Percentiles rank a stretch among this genome's conserved stretches.
phyloP scores from a whole-genome alignment of 2,329 filamentous ascomycete species.

The Talaromyces sp. region DNA sequence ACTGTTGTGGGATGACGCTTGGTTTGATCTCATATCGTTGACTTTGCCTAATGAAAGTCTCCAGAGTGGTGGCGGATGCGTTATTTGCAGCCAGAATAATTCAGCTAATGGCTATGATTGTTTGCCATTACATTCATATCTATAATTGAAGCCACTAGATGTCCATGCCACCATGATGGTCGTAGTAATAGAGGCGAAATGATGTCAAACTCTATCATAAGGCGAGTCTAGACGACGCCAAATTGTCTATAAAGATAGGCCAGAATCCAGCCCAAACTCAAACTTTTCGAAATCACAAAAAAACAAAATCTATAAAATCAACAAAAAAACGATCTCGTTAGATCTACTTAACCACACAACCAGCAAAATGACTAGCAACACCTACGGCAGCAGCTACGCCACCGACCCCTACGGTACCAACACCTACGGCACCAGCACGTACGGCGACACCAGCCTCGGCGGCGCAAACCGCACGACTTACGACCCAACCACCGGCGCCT shows the following conservation, averaged over 20 bases:
- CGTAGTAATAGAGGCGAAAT: conserved; percentile 8
- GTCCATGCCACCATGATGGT: background rate
- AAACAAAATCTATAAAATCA: background rate
- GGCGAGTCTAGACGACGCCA: conserved; percentile 1
- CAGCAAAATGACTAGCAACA: conserved; percentile 7
- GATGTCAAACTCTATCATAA: conserved; percentile 19
- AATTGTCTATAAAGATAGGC: conserved; percentile 9
- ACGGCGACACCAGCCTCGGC: conserved; percentile 13
- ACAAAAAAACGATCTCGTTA: conserved; percentile 9
- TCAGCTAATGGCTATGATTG: background rate
- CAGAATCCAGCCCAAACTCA: background rate
- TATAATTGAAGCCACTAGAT: background rate
- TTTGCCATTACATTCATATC: background rate
- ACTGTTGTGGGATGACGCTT: background rate
- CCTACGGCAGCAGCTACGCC: conserved; percentile 7
- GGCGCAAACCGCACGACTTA: conserved; percentile 21
- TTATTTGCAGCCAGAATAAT: background rate
- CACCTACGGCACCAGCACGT: conserved; percentile 11
- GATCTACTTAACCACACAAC: background rate
- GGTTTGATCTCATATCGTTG: background rate
- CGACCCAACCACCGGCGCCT: conserved; percentile 24
- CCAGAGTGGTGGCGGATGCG: background rate
- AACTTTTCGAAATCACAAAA: conserved; percentile 9
- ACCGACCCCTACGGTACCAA: conserved; percentile 12
- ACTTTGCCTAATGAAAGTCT: background rate